phyloP scores from a whole-genome alignment of 805 yeast genomes.

The Yamadazyma nakazawae region DNA sequence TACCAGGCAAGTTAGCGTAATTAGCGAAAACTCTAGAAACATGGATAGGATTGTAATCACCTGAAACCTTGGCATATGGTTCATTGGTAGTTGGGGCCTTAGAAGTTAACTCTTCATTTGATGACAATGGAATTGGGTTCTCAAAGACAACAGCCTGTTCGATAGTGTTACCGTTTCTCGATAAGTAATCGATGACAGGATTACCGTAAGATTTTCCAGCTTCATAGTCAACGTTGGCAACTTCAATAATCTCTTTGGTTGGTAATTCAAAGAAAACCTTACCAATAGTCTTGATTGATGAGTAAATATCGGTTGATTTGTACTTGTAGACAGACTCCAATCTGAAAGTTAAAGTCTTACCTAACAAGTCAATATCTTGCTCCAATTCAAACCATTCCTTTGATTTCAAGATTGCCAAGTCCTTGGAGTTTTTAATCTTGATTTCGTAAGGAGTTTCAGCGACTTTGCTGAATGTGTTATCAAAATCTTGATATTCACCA shows the following conservation, averaged over 20 bases:
- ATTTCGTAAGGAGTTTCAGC: constrained; percentile 86
- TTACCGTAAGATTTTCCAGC: constrained; percentile 95
- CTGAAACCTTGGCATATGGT: constrained; percentile 95
- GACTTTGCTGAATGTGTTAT: constrained; percentile 86
- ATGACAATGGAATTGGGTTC: constrained; percentile 80
- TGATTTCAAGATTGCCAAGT: constrained; percentile 87
- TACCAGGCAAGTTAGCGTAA: constrained; percentile 93
- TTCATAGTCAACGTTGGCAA: constrained; percentile 80
- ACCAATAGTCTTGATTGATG: constrained; percentile 82
- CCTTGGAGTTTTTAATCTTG: constrained; percentile 69
- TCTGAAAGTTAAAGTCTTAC: constrained; percentile 83
- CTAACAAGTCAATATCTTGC: constrained; percentile 63
- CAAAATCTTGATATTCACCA: constrained; percentile 83
- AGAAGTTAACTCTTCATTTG: constrained; percentile 56
- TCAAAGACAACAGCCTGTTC: constrained; percentile 93
- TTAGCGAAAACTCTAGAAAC: constrained; percentile 92
- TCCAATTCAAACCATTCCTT: constrained; percentile 97
- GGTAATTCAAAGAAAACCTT: constrained; percentile 84
- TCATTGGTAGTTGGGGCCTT: constrained; percentile 96
- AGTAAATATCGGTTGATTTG: constrained; percentile 71
- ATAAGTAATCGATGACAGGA: constrained; percentile 92
- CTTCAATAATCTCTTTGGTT: constrained; percentile 80
- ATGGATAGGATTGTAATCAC: constrained; percentile 98
- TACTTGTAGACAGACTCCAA: constrained; percentile 79
- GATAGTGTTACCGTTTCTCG: constrained; percentile 87